Evolutionary conservation across 129 eudicot species (phyloP).

Genomic region (Chrysanthemum lavandulifolium): DNA sequence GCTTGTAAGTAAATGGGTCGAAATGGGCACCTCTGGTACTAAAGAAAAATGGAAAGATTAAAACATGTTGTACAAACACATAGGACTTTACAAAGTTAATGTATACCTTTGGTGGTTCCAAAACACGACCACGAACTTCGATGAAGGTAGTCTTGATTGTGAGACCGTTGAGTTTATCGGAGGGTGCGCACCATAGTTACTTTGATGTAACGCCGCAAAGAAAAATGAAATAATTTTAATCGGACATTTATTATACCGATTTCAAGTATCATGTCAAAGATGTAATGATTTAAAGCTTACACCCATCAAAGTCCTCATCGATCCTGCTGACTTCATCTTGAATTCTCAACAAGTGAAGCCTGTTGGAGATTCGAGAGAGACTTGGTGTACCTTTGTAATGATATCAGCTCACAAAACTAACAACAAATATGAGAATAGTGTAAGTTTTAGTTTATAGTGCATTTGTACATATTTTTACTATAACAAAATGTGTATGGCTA

Average conservation of each 20-base stretch:
- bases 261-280: background rate
- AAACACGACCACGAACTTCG: too few relatives aligned
- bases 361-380: too few relatives aligned
- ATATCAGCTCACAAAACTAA: conserved; percentile 55
- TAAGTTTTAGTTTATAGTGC: background rate
- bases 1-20: background rate
- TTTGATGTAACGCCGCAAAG: conserved; percentile 17
- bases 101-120: too few relatives aligned
- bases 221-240: background rate
- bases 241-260: background rate
- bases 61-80: too few relatives aligned
- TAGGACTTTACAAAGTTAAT: too few relatives aligned
- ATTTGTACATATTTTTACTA: background rate
- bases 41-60: conserved; percentile 22
- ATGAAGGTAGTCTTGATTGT: too few relatives aligned
- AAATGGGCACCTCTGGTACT: background rate
- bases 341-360: too few relatives aligned
- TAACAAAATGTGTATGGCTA: background rate
- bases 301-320: conserved; percentile 48
- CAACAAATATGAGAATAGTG: background rate
- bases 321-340: conserved; percentile 71
- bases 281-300: conserved; percentile 13
- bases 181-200: too few relatives aligned
- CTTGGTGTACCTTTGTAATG: conserved; percentile 58
- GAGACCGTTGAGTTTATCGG: too few relatives aligned